Percentiles rank a stretch among this genome's conserved stretches.
phyloP scores from a whole-genome alignment of 1,139 yeast genomes.

The Barnettozyma hawaiiensis region DNA sequence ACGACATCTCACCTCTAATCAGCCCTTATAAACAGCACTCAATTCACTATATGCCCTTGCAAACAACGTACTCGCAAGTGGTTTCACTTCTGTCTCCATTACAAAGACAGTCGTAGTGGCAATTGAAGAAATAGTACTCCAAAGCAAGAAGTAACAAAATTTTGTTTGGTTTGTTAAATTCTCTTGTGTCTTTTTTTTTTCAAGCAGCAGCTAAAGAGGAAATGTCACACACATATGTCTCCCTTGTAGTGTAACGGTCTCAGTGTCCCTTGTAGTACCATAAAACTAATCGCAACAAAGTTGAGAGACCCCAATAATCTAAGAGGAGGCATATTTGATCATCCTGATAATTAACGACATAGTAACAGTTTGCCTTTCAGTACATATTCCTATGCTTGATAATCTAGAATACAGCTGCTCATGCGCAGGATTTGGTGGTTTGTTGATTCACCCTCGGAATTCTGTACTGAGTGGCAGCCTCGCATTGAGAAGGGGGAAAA shows the following conservation, averaged over 20 bases:
- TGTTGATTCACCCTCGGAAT: too few relatives aligned
- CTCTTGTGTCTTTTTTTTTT: background rate
- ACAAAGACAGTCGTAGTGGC: background rate
- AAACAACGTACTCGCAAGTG: background rate
- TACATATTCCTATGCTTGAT: background rate
- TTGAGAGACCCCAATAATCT: constrained; percentile 10
- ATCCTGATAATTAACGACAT: background rate
- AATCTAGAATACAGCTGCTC: too few relatives aligned
- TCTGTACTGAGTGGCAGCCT: too few relatives aligned
- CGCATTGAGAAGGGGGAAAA: too few relatives aligned
- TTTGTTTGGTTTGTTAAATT: background rate
- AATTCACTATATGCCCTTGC: constrained; percentile 6
- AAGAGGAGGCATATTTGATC: background rate
- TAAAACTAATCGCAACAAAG: too few relatives aligned
- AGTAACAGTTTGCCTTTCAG: background rate
- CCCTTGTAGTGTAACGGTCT: too few relatives aligned
- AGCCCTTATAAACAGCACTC: constrained; percentile 18
- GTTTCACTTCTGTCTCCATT: background rate
- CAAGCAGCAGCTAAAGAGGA: too few relatives aligned
- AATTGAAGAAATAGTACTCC: background rate
- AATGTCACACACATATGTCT: too few relatives aligned
- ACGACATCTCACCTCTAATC: constrained; percentile 9
- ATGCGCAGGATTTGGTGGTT: too few relatives aligned
- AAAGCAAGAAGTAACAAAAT: background rate
- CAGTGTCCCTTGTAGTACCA: too few relatives aligned